Conservation (phyloP, 192 early-diverging fungal genomes). For the Coemansia sp. region DNA sequence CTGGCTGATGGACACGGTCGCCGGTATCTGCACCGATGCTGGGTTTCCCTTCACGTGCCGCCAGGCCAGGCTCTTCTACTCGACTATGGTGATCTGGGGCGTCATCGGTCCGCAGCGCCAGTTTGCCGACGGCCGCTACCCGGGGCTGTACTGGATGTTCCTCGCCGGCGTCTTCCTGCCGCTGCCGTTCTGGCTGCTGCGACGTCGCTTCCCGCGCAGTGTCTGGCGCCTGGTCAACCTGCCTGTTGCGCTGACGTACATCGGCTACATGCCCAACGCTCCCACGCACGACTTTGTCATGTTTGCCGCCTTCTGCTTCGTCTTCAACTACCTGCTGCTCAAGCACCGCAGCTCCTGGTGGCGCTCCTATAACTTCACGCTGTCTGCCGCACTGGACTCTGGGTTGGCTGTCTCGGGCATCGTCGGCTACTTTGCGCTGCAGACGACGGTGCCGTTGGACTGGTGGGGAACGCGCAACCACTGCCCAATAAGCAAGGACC, state of each 20-base stretch:
- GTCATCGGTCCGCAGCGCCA: conserved; percentile 65
- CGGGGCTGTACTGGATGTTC: conserved; percentile 46
- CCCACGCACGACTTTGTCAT: conserved; percentile 46
- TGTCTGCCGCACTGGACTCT: conserved; percentile 57
- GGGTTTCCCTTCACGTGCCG: conserved; percentile 67
- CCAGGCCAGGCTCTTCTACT: conserved; percentile 58
- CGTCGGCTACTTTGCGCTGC: conserved; percentile 43
- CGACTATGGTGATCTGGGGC: conserved; percentile 74
- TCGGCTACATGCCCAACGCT: conserved; percentile 61
- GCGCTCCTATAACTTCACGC: conserved; percentile 55
- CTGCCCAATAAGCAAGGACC: conserved; percentile 23
- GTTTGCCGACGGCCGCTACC: conserved; percentile 56
- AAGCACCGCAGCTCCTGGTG: conserved; percentile 64
- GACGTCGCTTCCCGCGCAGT: conserved; percentile 61
- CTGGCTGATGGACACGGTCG: conserved; percentile 61
- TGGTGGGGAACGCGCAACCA: conserved; percentile 48
- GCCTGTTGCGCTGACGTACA: conserved; percentile 62
- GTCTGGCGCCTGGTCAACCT: conserved; percentile 63
- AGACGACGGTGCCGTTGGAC: conserved; percentile 14
- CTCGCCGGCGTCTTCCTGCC: conserved; percentile 66
- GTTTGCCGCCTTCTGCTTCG: conserved; percentile 56
- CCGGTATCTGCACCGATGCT: conserved; percentile 53
- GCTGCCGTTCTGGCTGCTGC: conserved; percentile 64
- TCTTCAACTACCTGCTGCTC: conserved; percentile 66
- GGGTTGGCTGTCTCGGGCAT: conserved; percentile 47